phyloP scores from a whole-genome alignment of 371 early-diverging fungal species.

The Batrachochytrium dendrobatidis region DNA sequence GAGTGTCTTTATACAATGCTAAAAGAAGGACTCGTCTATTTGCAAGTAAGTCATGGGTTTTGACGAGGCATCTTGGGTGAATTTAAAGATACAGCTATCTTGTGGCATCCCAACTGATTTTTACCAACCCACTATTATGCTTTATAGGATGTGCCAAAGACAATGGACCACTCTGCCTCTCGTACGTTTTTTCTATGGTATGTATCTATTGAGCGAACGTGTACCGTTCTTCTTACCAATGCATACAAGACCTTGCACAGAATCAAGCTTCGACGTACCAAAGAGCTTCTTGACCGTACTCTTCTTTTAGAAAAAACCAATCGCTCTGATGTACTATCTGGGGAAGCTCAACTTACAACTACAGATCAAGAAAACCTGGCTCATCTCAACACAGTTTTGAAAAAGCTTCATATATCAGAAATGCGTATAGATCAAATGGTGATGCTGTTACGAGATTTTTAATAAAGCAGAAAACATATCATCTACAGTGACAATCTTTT shows the following conservation, averaged over 20 bases:
- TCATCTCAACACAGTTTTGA: slow-evolving; percentile 42
- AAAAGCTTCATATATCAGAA: slow-evolving; percentile 53
- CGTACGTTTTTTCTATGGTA: slow-evolving; percentile 80
- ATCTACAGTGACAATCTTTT: slow-evolving; percentile 60
- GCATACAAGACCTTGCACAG: slow-evolving; percentile 60
- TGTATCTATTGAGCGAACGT: slow-evolving; percentile 57
- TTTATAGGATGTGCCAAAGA: slow-evolving; percentile 72
- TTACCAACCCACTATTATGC: background rate
- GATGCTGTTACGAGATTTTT: slow-evolving; percentile 61
- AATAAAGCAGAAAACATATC: slow-evolving; percentile 51
- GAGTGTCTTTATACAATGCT: slow-evolving; percentile 61
- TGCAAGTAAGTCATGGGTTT: no score
- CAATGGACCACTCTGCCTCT: slow-evolving; percentile 77
- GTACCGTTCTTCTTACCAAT: slow-evolving; percentile 51
- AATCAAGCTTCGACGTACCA: slow-evolving; percentile 56
- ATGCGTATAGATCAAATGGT: slow-evolving; percentile 59
- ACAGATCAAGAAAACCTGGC: slow-evolving; percentile 51
- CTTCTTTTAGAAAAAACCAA: slow-evolving; percentile 66
- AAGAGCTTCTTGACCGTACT: slow-evolving; percentile 51
- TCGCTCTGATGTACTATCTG: slow-evolving; percentile 64
- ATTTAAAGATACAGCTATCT: background rate
- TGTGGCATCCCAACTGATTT: background rate
- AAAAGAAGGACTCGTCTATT: slow-evolving; percentile 62
- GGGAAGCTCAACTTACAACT: slow-evolving; percentile 50
- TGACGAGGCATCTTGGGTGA: slow-evolving; percentile 1